phyloP scores from a whole-genome alignment of 2,329 filamentous ascomycete species.

The Beauveria sp. region DNA sequence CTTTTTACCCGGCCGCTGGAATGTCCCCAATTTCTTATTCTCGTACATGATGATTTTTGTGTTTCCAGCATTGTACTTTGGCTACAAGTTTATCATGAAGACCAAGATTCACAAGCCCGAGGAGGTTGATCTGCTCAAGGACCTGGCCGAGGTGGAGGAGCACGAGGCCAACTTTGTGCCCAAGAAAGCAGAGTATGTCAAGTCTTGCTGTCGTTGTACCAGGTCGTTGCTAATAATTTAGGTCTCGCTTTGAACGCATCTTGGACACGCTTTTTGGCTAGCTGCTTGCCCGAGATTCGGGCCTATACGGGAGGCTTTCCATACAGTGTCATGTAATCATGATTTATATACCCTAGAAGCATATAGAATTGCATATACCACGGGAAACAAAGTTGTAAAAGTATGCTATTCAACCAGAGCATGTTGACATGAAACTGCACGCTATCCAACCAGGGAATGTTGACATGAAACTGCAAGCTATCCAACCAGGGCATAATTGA shows the following conservation, averaged over 20 bases:
- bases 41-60: constrained; percentile 69
- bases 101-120: constrained; percentile 49
- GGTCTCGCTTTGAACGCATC: constrained; percentile 15
- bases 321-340: not conserved
- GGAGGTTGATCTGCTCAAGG: constrained; percentile 55
- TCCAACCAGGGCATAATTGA: too few species aligned
- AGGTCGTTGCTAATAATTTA: not conserved
- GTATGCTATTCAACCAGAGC: too few species aligned
- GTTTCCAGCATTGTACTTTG: constrained; percentile 60
- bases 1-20: constrained; percentile 64
- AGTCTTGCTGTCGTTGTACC: not conserved
- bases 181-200: constrained; percentile 40
- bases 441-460: too few species aligned
- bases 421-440: too few species aligned
- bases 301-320: not conserved
- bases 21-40: constrained; percentile 63
- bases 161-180: constrained; percentile 56
- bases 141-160: constrained; percentile 59
- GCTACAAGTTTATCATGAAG: constrained; percentile 63
- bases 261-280: constrained; percentile 17
- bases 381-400: not conserved
- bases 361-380: not conserved
- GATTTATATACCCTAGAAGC: not conserved
- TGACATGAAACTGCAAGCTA: not conserved
- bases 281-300: not conserved